These are phyloP conservation scores for Caloboletus inedulis DNA, from an alignment of 1,284 basidiomycete species.

Conservation along the genomic window DNA sequence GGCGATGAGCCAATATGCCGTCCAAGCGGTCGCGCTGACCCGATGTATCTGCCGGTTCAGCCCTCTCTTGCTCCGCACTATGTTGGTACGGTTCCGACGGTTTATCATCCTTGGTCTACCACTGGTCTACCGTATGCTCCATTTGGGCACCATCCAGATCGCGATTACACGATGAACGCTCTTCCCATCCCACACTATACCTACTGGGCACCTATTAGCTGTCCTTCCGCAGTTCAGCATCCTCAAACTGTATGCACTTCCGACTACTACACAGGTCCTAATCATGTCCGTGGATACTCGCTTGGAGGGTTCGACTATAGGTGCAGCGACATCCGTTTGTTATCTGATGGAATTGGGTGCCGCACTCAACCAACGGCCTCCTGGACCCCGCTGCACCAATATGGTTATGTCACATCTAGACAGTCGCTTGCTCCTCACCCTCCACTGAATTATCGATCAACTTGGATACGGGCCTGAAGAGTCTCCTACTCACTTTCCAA, in stretches of 20 bases:
- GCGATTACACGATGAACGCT: conserved; percentile 17
- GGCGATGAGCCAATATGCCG: conserved; percentile 69
- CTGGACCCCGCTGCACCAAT: conserved; percentile 43
- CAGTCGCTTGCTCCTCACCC: conserved; percentile 38
- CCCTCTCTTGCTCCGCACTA: conserved; percentile 39
- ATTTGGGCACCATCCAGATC: conserved; percentile 16
- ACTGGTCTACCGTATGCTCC: conserved; percentile 34
- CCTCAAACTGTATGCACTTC: conserved; percentile 57
- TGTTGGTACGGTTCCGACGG: conserved; percentile 26
- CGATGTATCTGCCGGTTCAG: conserved; percentile 65
- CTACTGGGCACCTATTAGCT: conserved; percentile 38
- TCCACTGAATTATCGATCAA: conserved; percentile 42
- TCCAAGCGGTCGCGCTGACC: conserved; percentile 46
- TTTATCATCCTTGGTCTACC: conserved; percentile 42
- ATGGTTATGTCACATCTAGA: conserved; percentile 39
- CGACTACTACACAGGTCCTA: conserved; percentile 43
- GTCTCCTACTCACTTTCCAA: conserved; percentile 3
- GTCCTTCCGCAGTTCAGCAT: conserved; percentile 42
- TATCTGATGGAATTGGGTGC: conserved; percentile 40
- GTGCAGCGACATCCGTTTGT: conserved; percentile 44
- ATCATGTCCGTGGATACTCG: conserved; percentile 60
- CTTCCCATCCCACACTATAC: conserved; percentile 35
- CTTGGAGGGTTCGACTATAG: conserved; percentile 54
- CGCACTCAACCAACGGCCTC: conserved; percentile 36
- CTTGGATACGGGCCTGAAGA: conserved; percentile 51